These are phyloP conservation scores for Saccharomyces eubayanus DNA, from an alignment of 805 yeast species.

Conservation along the genomic window DNA sequence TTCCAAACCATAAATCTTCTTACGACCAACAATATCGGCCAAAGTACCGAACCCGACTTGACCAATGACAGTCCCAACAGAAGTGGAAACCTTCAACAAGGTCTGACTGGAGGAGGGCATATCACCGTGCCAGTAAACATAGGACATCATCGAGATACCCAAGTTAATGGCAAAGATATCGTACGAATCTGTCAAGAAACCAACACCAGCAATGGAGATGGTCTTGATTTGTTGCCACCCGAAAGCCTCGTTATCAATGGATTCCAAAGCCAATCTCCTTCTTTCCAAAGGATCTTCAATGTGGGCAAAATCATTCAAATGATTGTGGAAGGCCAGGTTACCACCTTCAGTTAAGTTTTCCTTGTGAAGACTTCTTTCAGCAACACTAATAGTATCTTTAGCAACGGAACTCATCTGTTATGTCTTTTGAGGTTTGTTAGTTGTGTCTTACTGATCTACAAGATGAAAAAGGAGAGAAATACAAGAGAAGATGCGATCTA, in stretches of 20 bases:
- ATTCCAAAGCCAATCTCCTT: conserved; percentile 77
- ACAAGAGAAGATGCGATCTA: neutral
- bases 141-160: conserved; percentile 69
- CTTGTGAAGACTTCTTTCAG: conserved; percentile 19
- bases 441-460: neutral
- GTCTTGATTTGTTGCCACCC: conserved; percentile 81
- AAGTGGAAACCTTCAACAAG: conserved; percentile 76
- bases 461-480: neutral
- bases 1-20: conserved; percentile 79
- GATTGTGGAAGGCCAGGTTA: conserved; percentile 81
- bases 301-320: conserved; percentile 69
- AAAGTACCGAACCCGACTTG: conserved; percentile 76
- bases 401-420: neutral
- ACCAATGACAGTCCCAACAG: conserved; percentile 91
- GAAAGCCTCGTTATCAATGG: conserved; percentile 69
- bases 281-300: conserved; percentile 80
- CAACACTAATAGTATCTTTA: conserved; percentile 8
- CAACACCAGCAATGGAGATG: conserved; percentile 84
- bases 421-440: neutral
- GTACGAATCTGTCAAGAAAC: conserved; percentile 87
- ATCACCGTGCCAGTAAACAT: conserved; percentile 59
- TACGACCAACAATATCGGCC: conserved; percentile 80
- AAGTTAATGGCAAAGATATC: conserved; percentile 86
- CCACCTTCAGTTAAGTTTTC: conserved; percentile 53
- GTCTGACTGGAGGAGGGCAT: conserved; percentile 70